phyloP scores from a whole-genome alignment of 164 flowering plant species.

The Litsea cubeba region DNA sequence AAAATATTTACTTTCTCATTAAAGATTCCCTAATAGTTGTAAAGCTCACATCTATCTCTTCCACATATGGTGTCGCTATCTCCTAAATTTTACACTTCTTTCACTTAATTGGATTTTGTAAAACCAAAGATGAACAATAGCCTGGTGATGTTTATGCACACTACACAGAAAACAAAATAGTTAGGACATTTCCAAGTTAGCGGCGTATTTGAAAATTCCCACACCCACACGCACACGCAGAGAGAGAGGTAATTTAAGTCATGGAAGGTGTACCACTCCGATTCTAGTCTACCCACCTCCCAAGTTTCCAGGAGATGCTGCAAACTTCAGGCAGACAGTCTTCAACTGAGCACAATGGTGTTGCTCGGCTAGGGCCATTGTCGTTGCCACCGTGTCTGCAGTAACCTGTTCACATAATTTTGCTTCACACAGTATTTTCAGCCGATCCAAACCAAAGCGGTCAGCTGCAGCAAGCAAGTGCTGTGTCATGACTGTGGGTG shows the following conservation, averaged over 20 bases:
- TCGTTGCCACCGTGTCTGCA: conserved; percentile 73
- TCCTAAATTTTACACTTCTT: too few species aligned
- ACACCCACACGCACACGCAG: too few species aligned
- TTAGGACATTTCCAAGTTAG: too few species aligned
- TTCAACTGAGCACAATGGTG: conserved; percentile 71
- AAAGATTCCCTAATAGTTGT: too few species aligned
- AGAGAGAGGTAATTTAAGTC: neutral
- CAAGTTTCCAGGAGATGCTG: conserved; percentile 58
- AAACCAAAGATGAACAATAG: too few species aligned
- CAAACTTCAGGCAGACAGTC: conserved; percentile 68
- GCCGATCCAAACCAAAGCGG: conserved; percentile 67
- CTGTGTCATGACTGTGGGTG: conserved; percentile 62
- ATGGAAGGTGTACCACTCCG: conserved; percentile 24
- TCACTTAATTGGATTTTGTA: too few species aligned
- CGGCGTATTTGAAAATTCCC: too few species aligned
- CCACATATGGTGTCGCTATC: too few species aligned
- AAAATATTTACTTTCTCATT: too few species aligned
- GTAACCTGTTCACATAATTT: conserved; percentile 65
- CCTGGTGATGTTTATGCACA: too few species aligned
- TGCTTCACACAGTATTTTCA: conserved; percentile 74
- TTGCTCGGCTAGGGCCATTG: conserved; percentile 87
- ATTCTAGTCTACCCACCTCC: conserved; percentile 66
- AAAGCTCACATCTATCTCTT: too few species aligned
- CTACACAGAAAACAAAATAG: too few species aligned
- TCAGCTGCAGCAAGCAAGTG: conserved; percentile 92